Evolutionary conservation across 106 monocot species (phyloP).

Genomic region (Dendrobium chrysotoxum): DNA sequence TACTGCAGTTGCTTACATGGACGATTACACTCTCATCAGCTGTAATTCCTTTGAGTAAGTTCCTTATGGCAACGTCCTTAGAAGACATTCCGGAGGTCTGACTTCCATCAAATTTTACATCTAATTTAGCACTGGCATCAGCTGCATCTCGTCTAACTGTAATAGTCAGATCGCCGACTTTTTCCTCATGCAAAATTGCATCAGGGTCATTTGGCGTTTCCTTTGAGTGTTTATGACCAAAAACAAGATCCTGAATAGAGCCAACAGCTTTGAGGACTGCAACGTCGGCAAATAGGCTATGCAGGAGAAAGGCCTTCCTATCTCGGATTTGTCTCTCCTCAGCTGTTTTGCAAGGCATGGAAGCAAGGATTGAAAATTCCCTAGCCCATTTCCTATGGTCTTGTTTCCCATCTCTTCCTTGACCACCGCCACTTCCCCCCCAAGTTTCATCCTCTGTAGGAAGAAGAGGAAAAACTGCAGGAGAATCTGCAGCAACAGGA

Average conservation of each 20-base stretch:
- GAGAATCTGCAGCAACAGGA: constrained; percentile 58
- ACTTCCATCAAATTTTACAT: constrained; percentile 58
- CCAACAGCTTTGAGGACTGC: constrained; percentile 69
- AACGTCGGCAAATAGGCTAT: constrained; percentile 82
- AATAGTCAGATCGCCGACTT: constrained; percentile 69
- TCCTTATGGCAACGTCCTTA: constrained; percentile 57
- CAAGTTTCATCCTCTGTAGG: constrained; percentile 81
- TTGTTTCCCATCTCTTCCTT: constrained; percentile 69
- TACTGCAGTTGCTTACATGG: constrained; percentile 42
- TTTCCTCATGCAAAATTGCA: constrained; percentile 30
- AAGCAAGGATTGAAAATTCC: constrained; percentile 68
- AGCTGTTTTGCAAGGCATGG: constrained; percentile 84
- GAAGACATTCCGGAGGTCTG: constrained; percentile 34
- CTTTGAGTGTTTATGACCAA: constrained; percentile 10
- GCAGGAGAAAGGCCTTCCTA: constrained; percentile 85
- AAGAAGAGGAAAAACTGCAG: constrained; percentile 58
- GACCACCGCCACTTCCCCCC: constrained; percentile 86
- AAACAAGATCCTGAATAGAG: constrained; percentile 39
- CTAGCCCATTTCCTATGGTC: constrained; percentile 63
- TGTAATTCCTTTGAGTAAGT: constrained; percentile 83
- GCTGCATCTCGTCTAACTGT: constrained; percentile 51
- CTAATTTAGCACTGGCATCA: constrained; percentile 58
- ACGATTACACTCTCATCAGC: constrained; percentile 91
- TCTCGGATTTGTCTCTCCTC: constrained; percentile 92
- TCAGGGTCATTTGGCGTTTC: constrained; percentile 16